Evolutionary conservation across 2,329 filamentous ascomycete species (phyloP).

Genomic region (Ascochyta koolunga): DNA sequence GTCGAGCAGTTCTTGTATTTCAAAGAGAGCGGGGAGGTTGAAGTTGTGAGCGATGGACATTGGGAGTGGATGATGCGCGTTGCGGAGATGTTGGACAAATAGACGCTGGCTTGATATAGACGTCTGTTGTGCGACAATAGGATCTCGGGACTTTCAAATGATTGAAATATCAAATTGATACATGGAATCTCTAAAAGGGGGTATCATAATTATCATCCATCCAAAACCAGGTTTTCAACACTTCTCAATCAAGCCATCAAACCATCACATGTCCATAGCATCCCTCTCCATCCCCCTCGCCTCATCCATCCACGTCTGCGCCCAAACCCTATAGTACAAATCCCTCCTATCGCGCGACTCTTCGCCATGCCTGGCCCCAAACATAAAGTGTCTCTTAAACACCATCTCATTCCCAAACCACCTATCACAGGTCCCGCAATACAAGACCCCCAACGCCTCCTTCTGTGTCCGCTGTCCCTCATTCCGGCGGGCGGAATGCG

Average conservation of each 20-base stretch:
- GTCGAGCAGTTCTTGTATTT: constrained; percentile 3
- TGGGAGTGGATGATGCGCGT: constrained; percentile 8
- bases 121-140: background rate
- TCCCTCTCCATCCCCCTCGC: background rate
- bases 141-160: too few species aligned
- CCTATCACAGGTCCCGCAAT: constrained; percentile 15
- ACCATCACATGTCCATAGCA: constrained; percentile 5
- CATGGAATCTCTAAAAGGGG: background rate
- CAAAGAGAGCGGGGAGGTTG: background rate
- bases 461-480: background rate
- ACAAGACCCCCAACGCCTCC: constrained; percentile 11
- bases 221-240: background rate
- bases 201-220: constrained; percentile 9
- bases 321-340: constrained; percentile 13
- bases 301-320: constrained; percentile 11
- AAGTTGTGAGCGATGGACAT: background rate
- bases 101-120: background rate
- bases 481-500: background rate
- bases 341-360: constrained; percentile 12
- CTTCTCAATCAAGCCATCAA: background rate
- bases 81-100: background rate
- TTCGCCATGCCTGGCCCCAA: constrained; percentile 5
- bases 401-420: constrained; percentile 17
- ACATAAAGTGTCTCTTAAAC: constrained; percentile 19
- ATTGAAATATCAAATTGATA: background rate